Evolutionary conservation across 2,329 filamentous ascomycete species (phyloP), one percentile per base, ranked within the genome.

Genomic region (Diaporthe sp.): DNA sequence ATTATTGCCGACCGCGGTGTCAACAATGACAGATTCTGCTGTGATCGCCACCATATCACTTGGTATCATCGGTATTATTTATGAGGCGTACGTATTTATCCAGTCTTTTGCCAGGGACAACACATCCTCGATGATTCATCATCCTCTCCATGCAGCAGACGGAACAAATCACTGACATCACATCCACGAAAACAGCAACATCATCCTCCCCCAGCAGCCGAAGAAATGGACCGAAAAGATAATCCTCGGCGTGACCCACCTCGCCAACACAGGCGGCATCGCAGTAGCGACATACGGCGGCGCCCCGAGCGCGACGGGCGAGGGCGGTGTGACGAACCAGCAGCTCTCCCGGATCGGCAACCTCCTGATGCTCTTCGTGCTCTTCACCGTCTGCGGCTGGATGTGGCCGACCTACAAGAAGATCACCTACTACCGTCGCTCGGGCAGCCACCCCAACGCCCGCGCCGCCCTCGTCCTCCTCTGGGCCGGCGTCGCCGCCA

Each of bases 21-120:
- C 76, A 7, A 79, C 80, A 12, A 80, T 81, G 78, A 81, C 80
- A 49, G 81, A 79, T 37, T 76, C 81, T 8, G 80, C 79, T 12
- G 79, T 80, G 57, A 77, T 81, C 10, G 79, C 80, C n/a, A 58
- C 46, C 12, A 46, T 57, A 49, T 72, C 68, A 46, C 42, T 72
- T 15, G 58, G 34, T 8, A 42, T 75, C 31, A 75, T 75, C 22
- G 80, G 80, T 9, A 76, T 81, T 25, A 74, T 82, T 22, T 82
- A 81, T 67, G 80, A 82, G 76, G 78, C 77, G 81, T 81, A 79
- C 12, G 68, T 72, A n/a, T 19, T 17, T 7, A 2, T n/a, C 62
- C 8, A 37, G 10, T 51, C 22, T 6, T 2, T n/a, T 17, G 12
- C 19, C 7, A 22, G 13, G 4, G 39, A 28, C 8, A 17, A 5